Evolutionary conservation across 164 flowering plant genomes (phyloP).

Genomic region (Tetrastigma voinierianum): DNA sequence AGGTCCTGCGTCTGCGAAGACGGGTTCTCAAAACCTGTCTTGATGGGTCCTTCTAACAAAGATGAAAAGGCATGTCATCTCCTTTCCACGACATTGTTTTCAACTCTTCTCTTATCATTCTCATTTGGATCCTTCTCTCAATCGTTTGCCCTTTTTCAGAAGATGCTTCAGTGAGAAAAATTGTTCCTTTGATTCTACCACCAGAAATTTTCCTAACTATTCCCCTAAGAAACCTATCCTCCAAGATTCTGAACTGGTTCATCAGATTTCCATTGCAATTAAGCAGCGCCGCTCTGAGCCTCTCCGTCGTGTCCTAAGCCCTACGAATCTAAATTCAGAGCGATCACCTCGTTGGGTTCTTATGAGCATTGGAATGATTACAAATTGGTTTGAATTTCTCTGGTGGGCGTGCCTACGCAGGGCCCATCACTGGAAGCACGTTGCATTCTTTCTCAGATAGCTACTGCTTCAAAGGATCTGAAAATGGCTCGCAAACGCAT

Average conservation of each 20-base stretch:
- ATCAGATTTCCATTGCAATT: slow-evolving; percentile 41
- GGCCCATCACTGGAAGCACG: slow-evolving; percentile 58
- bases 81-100: slow-evolving; percentile 10
- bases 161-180: slow-evolving; percentile 18
- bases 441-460: slow-evolving; percentile 54
- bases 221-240: slow-evolving; percentile 58
- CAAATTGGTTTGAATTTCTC: slow-evolving; percentile 50
- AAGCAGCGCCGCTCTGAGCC: slow-evolving; percentile 59
- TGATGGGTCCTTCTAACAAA: slow-evolving; percentile 33
- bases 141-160: slow-evolving; percentile 1
- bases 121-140: slow-evolving; percentile 8
- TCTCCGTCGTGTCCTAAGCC: slow-evolving; percentile 40
- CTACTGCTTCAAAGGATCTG: slow-evolving; percentile 48
- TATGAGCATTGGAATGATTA: slow-evolving; percentile 59
- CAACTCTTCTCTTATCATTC: slow-evolving; percentile 8
- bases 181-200: slow-evolving; percentile 15
- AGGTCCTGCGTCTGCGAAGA: background rate
- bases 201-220: slow-evolving; percentile 66
- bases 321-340: slow-evolving; percentile 47
- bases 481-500: slow-evolving; percentile 44
- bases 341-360: slow-evolving; percentile 68
- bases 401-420: slow-evolving; percentile 49
- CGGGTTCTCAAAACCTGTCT: slow-evolving; percentile 3
- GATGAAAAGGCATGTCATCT: slow-evolving; percentile 29
- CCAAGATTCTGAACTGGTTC: slow-evolving; percentile 53